Base-by-base conservation (phyloP, 768 basidiomycete genomes). In the Tephrocybe sp. region DNA sequence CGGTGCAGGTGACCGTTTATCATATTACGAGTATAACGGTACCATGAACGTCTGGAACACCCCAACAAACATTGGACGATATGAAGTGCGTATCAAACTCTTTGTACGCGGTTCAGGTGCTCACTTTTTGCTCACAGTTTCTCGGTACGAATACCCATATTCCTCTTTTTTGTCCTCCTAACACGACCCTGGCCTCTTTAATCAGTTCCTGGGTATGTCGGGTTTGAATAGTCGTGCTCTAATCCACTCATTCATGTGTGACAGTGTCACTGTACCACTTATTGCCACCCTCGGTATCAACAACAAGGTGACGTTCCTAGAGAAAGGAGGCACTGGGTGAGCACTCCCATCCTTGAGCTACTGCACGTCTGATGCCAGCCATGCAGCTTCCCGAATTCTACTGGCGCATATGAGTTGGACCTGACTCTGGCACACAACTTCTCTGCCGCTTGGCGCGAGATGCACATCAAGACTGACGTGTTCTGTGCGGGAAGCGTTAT, bases 371-470 rank as follows among this genome's bases (percentile, higher is more conserved):
- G 45, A 50, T 13, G 43, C 39, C 37, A 34, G 44, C 4, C 30
- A 15, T 16, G 9, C 47, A 78, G 79, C 29, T 81, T 71, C 48
- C 50, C 61, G 3, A 88, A 88, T 63, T 75, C 83, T 3, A 88
- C 89, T 13, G 88, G 87, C 8, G 87, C 86, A 1, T 90, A 88
- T 54, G 89, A 91, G 55, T 70, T 91, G 21, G 88, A 90, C 58
- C 63, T 83, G 33, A 81, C 74, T 23, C 68, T 90, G 27, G 72
- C 71, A 0, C 52, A 71, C 51, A 62, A 78, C 49, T 78, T 76
- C 61, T 59, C 57, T 7, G 66, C 75, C 25, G 78, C 86, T 6
- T 91, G 86, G 86, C 83, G 88, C 31, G 74, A 74, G 52, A 88
- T 91, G 85, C 82, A 89, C 52, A 67, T 88, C 56, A 72, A 87